These are phyloP conservation scores for Moniliophthora roreri DNA, from an alignment of 1,284 basidiomycete species.

Conservation along the genomic window DNA sequence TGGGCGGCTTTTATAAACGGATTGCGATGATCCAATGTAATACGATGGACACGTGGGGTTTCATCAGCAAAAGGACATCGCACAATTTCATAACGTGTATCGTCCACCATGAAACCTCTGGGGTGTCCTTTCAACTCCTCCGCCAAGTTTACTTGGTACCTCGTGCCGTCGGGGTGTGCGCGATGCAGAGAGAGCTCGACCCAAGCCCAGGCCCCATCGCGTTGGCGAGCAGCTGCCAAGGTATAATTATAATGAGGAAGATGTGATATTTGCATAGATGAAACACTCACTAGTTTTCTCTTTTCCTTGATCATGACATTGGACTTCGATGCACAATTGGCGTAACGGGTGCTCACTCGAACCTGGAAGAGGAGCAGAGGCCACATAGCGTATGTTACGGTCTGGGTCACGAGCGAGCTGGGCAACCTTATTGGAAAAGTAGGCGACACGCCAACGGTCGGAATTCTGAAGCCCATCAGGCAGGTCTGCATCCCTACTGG, in stretches of 20 bases:
- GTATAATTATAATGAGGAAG: background rate
- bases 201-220: slow-evolving; percentile 12
- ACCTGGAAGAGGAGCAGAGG: slow-evolving; percentile 12
- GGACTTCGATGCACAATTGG: slow-evolving; percentile 11
- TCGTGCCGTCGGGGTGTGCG: slow-evolving; percentile 3
- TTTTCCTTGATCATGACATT: slow-evolving; percentile 13
- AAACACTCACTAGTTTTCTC: slow-evolving; percentile 11
- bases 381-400: slow-evolving; percentile 1
- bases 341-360: slow-evolving; percentile 8
- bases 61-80: slow-evolving; percentile 13
- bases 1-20: slow-evolving; percentile 11
- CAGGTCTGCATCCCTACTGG: background rate
- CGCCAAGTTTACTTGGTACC: slow-evolving; percentile 9
- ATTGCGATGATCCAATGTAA: slow-evolving; percentile 10
- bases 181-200: slow-evolving; percentile 12
- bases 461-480: slow-evolving; percentile 7
- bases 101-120: slow-evolving; percentile 12
- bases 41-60: slow-evolving; percentile 11
- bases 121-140: slow-evolving; percentile 9
- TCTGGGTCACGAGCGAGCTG: background rate
- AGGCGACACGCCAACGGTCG: slow-evolving; percentile 10
- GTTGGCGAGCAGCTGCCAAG: slow-evolving; percentile 5
- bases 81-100: slow-evolving; percentile 12
- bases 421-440: background rate
- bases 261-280: background rate